These are phyloP conservation scores for Taxawa tesnikishii DNA, from an alignment of 2,329 filamentous ascomycete genomes.

Conservation along the genomic window DNA sequence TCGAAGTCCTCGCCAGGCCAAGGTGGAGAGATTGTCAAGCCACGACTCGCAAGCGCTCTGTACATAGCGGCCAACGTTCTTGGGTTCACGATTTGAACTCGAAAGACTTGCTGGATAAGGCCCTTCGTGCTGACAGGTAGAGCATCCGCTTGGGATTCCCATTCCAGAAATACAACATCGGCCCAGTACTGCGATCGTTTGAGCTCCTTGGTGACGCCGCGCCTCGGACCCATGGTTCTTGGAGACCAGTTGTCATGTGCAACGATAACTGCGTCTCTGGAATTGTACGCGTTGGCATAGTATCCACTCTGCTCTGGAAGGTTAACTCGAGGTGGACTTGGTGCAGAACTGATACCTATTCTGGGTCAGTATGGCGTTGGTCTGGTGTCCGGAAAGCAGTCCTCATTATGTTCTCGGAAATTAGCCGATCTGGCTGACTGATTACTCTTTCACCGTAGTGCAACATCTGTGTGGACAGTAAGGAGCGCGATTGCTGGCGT, in stretches of 20 bases:
- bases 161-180: not conserved
- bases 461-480: no score
- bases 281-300: not conserved
- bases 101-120: not conserved
- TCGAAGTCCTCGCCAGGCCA: not conserved
- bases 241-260: not conserved
- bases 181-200: not conserved
- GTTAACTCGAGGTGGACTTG: no score
- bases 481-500: no score
- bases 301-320: no score
- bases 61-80: not conserved
- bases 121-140: not conserved
- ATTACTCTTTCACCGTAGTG: no score
- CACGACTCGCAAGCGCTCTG: not conserved
- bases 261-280: not conserved
- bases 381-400: no score
- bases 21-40: not conserved
- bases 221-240: not conserved
- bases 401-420: no score
- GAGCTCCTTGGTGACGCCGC: no score
- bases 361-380: no score
- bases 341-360: no score
- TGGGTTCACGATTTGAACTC: not conserved
- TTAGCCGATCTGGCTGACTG: no score
- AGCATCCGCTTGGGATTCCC: not conserved